Evolutionary conservation across 139 green algal genomes (phyloP).

Genomic region (Pleodorina starrii): DNA sequence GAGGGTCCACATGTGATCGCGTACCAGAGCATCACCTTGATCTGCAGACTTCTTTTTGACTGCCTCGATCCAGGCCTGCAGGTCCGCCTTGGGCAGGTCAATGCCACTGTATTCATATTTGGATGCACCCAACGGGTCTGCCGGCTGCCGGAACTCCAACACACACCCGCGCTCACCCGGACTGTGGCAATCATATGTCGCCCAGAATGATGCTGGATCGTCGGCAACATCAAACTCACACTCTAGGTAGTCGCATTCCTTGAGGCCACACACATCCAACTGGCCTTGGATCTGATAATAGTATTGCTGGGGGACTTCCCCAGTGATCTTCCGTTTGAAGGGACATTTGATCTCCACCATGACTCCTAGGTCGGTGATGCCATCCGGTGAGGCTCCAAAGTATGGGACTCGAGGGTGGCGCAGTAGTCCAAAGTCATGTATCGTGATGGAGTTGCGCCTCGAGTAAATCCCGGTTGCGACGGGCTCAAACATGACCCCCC

Average conservation of each 20-base stretch:
- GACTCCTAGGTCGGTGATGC: conserved; percentile 50
- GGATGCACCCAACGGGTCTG: neutral
- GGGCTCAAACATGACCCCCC: conserved; percentile 49
- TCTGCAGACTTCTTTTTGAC: no score
- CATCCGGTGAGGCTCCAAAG: conserved; percentile 48
- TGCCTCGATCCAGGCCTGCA: no score
- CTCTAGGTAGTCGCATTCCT: conserved; percentile 53
- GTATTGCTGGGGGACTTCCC: conserved; percentile 42
- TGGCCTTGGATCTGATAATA: conserved; percentile 51
- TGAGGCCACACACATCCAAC: conserved; percentile 42
- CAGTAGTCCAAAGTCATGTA: conserved; percentile 52
- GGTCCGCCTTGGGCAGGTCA: no score
- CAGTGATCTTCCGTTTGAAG: conserved; percentile 19
- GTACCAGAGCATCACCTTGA: no score
- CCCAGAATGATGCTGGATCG: neutral
- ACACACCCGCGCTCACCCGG: no score
- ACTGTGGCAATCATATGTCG: no score
- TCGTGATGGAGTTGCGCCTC: neutral
- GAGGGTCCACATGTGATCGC: no score
- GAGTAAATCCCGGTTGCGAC: conserved; percentile 22
- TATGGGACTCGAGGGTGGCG: neutral
- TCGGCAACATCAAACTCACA: neutral
- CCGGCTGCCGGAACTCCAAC: no score
- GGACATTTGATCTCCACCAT: conserved; percentile 63
- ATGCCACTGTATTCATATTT: neutral